These are phyloP conservation scores for Sanghuangporus baumii DNA, from an alignment of 1,284 basidiomycete species.

Conservation along the genomic window DNA sequence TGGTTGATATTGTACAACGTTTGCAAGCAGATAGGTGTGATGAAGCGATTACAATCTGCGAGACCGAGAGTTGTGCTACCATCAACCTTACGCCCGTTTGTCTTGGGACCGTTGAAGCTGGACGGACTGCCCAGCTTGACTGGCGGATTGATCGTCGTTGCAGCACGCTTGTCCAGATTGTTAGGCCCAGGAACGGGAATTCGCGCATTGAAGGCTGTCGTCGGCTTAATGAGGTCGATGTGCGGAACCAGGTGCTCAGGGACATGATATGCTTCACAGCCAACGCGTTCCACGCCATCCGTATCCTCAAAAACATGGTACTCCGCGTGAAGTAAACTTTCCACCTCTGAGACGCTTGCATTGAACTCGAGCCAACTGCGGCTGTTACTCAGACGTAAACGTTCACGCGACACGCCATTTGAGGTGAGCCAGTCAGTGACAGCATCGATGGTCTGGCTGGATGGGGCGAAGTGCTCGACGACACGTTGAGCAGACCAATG, in stretches of 20 bases:
- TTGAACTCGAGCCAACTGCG: slow-evolving; percentile 39
- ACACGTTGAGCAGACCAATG: slow-evolving; percentile 34
- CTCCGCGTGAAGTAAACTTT: slow-evolving; percentile 32
- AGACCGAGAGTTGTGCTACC: slow-evolving; percentile 16
- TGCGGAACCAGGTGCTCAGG: slow-evolving; percentile 33
- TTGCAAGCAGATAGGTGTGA: slow-evolving; percentile 21
- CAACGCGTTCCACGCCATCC: slow-evolving; percentile 34
- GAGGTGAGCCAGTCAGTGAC: slow-evolving; percentile 37
- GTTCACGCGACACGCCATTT: slow-evolving; percentile 28
- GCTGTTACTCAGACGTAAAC: slow-evolving; percentile 28
- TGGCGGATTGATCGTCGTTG: not conserved
- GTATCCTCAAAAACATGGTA: slow-evolving; percentile 35
- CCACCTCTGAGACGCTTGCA: slow-evolving; percentile 35
- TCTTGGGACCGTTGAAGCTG: slow-evolving; percentile 17
- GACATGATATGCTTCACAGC: slow-evolving; percentile 31
- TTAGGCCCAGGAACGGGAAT: slow-evolving; percentile 5
- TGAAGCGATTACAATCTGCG: slow-evolving; percentile 22
- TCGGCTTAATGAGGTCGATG: slow-evolving; percentile 41
- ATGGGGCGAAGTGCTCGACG: slow-evolving; percentile 34
- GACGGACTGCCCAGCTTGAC: slow-evolving; percentile 16
- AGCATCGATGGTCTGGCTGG: slow-evolving; percentile 28
- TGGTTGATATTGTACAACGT: slow-evolving; percentile 21
- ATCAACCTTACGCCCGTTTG: slow-evolving; percentile 16
- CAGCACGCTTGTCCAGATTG: not conserved
- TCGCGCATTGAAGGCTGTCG: slow-evolving; percentile 34